Evolutionary conservation across 306 rosid species (phyloP).

Genomic region (Carpinus fangiana): DNA sequence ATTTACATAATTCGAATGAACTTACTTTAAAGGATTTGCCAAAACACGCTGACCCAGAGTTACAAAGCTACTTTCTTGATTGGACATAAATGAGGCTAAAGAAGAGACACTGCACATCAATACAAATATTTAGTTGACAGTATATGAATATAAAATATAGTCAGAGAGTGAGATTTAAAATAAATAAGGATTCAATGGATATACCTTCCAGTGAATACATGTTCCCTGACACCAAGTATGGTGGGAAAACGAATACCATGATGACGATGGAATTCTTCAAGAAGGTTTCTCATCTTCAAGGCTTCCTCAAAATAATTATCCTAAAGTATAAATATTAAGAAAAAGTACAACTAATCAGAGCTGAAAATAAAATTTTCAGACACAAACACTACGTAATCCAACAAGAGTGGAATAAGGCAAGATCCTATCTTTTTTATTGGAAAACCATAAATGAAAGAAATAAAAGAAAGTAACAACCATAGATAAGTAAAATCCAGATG

Average conservation of each 20-base stretch:
- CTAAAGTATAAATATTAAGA: conserved; percentile 22
- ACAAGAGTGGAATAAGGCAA: not conserved
- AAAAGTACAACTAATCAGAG: conserved; percentile 6
- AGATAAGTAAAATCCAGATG: not conserved
- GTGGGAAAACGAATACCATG: conserved; percentile 85
- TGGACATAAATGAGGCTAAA: conserved; percentile 86
- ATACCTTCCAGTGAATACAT: conserved; percentile 94
- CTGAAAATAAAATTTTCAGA: not conserved
- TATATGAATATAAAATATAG: not conserved
- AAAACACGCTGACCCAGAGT: conserved; percentile 95
- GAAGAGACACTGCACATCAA: conserved; percentile 79
- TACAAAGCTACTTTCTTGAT: conserved; percentile 90
- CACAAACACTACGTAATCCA: not conserved
- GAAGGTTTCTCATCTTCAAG: conserved; percentile 95
- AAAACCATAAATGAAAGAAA: not conserved
- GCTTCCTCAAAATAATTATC: conserved; percentile 68
- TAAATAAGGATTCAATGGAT: conserved; percentile 5
- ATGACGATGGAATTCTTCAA: conserved; percentile 76
- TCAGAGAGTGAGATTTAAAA: conserved; percentile 3
- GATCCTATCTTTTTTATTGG: not conserved
- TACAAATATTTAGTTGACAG: conserved; percentile 16
- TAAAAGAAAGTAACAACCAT: not conserved
- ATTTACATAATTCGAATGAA: conserved; percentile 12
- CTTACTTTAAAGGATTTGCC: conserved; percentile 94
- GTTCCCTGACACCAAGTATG: conserved; percentile 93